Evolutionary conservation across 1,284 basidiomycete species (phyloP), one percentile per base, ranked within the genome.

Genomic region (Fistulinella staudtii): DNA sequence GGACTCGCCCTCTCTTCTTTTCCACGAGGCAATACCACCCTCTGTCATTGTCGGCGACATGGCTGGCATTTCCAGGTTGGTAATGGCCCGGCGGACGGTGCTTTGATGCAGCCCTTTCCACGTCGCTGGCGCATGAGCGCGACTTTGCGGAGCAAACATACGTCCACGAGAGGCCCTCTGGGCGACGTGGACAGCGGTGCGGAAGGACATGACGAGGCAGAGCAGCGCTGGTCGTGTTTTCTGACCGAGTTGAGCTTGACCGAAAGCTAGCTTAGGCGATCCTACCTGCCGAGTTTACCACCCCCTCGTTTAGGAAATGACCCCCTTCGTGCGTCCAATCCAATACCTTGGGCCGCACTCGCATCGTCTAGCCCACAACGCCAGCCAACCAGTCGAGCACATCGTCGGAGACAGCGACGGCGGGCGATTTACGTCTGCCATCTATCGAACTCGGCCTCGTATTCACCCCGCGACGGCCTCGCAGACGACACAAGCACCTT

Each of bases 31-130:
- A 53, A 99, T 93, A 13, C 91, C 93, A 51, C 95, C 95, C 66
- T 97, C 94, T 6, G 92, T 94, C 95, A 98, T 99, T 6, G 95
- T 98, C 15, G 95, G 95, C 2, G 91, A 94, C 93, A 98, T 97
- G 53, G 90, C 90, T n/a, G 90, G 90, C 89, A 93, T 93, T 52
- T 77, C 70, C 50, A 93, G 76, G 48, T 80, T 79, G 31, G 85
- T 81, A 39, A 88, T 74, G 24, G 80, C 87, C 55, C 66, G 64
- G 36, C 83, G 77, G 42, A 61, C 57, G 34, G 67, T 58, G 20
- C 79, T 75, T 34, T 73, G 70, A 65, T 85, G 85, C 40, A 89
- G 57, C 48, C 72, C 85, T 88, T 57, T 35, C 22, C 36, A 39
- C 8, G 22, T 36, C 18, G 36, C 11, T 15, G 18, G 34, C 3